Evolutionary conservation across 345 rosid genomes (phyloP).

Genomic region (Eucalyptus polybractea): DNA sequence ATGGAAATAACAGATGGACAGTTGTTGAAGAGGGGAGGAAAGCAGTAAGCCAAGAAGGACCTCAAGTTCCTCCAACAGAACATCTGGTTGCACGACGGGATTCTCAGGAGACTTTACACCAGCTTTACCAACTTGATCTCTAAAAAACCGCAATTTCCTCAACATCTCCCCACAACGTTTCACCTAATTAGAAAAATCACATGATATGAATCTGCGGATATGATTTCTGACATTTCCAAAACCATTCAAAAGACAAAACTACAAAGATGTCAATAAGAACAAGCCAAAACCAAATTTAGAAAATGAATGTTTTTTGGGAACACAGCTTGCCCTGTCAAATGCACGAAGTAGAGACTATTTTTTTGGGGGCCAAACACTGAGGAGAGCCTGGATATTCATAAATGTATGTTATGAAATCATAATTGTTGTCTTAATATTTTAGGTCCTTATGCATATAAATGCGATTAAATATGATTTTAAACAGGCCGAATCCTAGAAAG

Average conservation of each 20-base stretch:
- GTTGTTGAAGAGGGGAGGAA: not conserved
- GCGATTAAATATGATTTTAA: not conserved
- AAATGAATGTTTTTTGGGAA: not conserved
- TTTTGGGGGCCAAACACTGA: not conserved
- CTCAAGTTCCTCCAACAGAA: slow-evolving; percentile 87
- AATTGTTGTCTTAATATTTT: not conserved
- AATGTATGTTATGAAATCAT: not conserved
- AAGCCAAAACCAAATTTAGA: not conserved
- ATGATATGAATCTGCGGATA: not conserved
- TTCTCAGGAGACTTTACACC: slow-evolving; percentile 53
- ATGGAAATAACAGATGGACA: not conserved
- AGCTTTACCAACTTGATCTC: slow-evolving; percentile 89
- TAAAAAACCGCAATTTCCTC: slow-evolving; percentile 76
- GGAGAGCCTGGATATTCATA: not conserved
- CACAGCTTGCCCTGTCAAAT: not conserved
- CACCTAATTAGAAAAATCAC: slow-evolving; percentile 34
- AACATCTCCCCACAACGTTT: slow-evolving; percentile 97
- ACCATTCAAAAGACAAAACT: not conserved
- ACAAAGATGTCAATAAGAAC: not conserved
- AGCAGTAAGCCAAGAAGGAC: slow-evolving; percentile 11
- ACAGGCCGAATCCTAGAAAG: not conserved
- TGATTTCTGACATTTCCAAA: not conserved
- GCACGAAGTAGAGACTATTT: not conserved
- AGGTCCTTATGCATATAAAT: not conserved
- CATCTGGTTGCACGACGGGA: slow-evolving; percentile 56